Evolutionary conservation across 129 eudicot genomes (phyloP).

Genomic region (Tanacetum coccineum): DNA sequence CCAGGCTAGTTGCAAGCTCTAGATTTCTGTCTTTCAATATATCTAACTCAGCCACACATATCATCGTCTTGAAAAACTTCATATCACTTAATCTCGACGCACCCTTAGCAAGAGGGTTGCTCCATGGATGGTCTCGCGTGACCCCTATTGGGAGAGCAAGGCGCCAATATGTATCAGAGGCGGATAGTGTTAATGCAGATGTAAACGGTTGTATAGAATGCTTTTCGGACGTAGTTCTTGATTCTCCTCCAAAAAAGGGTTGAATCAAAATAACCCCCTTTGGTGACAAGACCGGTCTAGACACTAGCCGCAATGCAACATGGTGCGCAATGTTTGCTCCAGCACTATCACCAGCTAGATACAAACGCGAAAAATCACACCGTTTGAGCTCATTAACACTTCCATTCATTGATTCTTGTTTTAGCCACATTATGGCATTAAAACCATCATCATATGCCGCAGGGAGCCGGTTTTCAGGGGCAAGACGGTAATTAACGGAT

Average conservation of each 20-base stretch:
- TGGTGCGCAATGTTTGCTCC: conserved; percentile 57
- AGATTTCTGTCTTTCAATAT: conserved; percentile 53
- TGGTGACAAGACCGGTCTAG: conserved; percentile 20
- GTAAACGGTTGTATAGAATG: conserved; percentile 25
- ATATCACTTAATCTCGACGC: conserved; percentile 26
- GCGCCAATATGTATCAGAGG: conserved; percentile 62
- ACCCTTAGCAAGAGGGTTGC: conserved; percentile 46
- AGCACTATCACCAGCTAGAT: conserved; percentile 61
- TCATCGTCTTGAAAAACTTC: conserved; percentile 31
- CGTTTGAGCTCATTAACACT: conserved; percentile 34
- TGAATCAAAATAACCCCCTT: conserved; percentile 47
- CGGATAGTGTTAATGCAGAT: conserved; percentile 44
- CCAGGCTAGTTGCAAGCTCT: conserved; percentile 35
- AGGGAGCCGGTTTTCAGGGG: conserved; percentile 64
- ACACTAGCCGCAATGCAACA: conserved; percentile 31
- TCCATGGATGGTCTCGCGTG: conserved; percentile 60
- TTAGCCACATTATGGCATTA: conserved; percentile 44
- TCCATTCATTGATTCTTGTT: conserved; percentile 26
- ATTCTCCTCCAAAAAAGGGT: conserved; percentile 61
- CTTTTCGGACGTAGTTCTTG: conserved; percentile 46
- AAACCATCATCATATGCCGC: conserved; percentile 54
- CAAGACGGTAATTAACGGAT: conserved; percentile 52
- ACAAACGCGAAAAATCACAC: conserved; percentile 40
- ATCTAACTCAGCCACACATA: conserved; percentile 56
- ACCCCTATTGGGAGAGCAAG: conserved; percentile 42